Evolutionary conservation across 441 rosid species (phyloP).

Genomic region (Corymbia calophylla): DNA sequence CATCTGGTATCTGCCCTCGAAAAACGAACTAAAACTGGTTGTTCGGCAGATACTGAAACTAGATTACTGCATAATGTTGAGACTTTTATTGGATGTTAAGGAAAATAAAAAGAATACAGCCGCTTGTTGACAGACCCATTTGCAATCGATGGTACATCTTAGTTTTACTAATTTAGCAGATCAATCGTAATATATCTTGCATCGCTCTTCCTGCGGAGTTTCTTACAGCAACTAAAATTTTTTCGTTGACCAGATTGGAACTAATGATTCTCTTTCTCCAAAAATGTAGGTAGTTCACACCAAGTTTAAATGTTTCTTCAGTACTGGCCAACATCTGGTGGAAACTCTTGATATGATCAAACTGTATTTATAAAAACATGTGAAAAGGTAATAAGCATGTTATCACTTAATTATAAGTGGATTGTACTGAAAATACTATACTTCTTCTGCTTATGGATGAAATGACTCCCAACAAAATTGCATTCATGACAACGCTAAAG

Average conservation of each 20-base stretch:
- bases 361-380: accelerated
- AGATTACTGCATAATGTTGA: neutral
- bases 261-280: neutral
- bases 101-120: neutral
- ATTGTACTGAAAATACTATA: neutral
- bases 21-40: too few species aligned
- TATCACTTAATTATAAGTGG: neutral
- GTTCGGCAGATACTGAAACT: neutral
- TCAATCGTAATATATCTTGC: neutral
- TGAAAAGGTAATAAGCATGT: neutral
- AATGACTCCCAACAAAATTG: neutral
- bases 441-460: neutral
- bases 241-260: neutral
- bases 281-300: neutral
- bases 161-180: neutral
- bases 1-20: neutral
- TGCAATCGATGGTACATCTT: neutral
- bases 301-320: neutral
- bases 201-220: neutral
- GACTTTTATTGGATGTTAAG: neutral
- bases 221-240: neutral
- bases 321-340: neutral
- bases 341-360: neutral
- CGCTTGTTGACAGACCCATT: neutral
- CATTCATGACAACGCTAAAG: neutral